Evolutionary conservation across 2,329 filamentous ascomycete species (phyloP), one percentile per base, ranked within the genome.

Genomic region (Aspergillus chevalieri): DNA sequence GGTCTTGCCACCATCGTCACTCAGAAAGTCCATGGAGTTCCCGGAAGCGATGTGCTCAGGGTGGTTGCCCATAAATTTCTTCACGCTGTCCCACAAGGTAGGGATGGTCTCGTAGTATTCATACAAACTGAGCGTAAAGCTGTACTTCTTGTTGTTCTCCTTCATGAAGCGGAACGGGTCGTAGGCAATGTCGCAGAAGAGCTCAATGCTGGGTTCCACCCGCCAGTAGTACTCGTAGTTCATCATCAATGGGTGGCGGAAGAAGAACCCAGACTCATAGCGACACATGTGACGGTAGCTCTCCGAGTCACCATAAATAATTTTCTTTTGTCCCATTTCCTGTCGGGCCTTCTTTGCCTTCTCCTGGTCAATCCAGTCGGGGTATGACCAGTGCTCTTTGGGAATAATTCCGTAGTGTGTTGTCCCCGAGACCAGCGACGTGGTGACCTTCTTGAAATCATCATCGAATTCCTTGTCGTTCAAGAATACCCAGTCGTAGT

Each of bases 181-280:
- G 71, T 95, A 95, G 71, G 89, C 81, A 64, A 98, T 81, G 67
- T 98, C 93, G 74, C 93, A 98, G 80, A 83, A 96, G 54, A 98
- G 85, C 77, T 97, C 88, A 67, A 98, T 84, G 72, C 88, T 93
- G 61, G 93, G 93, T 79, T 98, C 93, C 12, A 98, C 93, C 60
- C 94, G 89, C 93, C 93, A 98, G 81, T 98, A 98, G 82, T 89
- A 98, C 67, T 98, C 93, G 73, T 95, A 98, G 69, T 97, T 90
- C 70, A 88, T 74, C 88, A 98, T 91, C 59, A 96, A 75, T 26
- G 83, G 81, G 70, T 98, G 93, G 53, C 87, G 89, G 83, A 97
- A 98, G 80, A 98, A 98, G 80, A 98, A 98, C 36, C 93, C 93
- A 6, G 92, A 97, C 74, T 98, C 93, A 68, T 95, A 98, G 57